Base-by-base conservation (phyloP, 2,329 filamentous ascomycete genomes). In the Ophiosphaerella korrae region DNA sequence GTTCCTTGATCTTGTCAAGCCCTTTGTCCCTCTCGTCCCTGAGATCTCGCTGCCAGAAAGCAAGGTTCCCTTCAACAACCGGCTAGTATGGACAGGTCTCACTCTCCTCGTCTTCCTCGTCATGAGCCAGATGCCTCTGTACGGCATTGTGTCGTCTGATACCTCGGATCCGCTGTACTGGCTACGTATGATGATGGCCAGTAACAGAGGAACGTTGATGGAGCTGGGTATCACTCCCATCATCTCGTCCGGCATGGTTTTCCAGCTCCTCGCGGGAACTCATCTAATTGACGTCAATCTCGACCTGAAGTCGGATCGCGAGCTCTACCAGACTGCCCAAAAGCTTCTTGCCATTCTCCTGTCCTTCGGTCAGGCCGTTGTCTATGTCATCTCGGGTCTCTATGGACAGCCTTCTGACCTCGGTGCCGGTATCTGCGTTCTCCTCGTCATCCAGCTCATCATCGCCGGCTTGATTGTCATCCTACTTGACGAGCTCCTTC, bases 221-320 rank as follows among this genome's bases (percentile, higher is more conserved):
- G 92, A 96, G 75, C 75, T 96, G 81, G 92, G 92, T 82, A 81
- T 97, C 69, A 96, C 94, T 21, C 95, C 95, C 69, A 99, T 99
- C 78, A 97, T 99, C 80, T 97, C 94, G 54, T 97, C 94, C 33
- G 94, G 94, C 79, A 99, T 99, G 94, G 92, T 99, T 72, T 99
- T 99, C 87, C 94, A 99, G 88, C 92, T 99, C 72, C 90, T 99
- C 63, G 94, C 94, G 73, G 94, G 94, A 74, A 99, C 94, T 77
- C 94, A 99, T 85, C 89, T 97, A 82, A 97, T 99, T 79, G 94
- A 99, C 77, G 93, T 99, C 83, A 97, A 99, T 86, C 90, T 99
- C 71, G 94, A 99, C 84, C 88, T 97, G 78, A 99, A 99, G 85
- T 94, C 93, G 77, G 94, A 99, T 80, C 94, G 94, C 79, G 94